These are phyloP conservation scores for Vaccinium vitisidaea DNA, from an alignment of 148 eudicot species.

Conservation along the genomic window DNA sequence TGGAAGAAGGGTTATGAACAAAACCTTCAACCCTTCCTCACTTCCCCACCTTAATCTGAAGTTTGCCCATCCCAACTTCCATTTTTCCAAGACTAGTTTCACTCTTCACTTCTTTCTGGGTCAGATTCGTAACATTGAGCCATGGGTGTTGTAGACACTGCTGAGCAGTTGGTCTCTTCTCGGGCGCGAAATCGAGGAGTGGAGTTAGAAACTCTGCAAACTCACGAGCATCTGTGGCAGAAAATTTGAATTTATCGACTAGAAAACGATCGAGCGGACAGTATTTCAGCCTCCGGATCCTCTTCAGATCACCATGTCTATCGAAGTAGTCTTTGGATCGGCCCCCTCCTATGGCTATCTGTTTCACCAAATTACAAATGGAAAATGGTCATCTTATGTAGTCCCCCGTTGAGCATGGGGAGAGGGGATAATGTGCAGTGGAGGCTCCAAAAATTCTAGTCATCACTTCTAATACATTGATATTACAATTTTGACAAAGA, in stretches of 20 bases:
- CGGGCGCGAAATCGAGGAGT: slow-evolving; percentile 79
- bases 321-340: slow-evolving; percentile 89
- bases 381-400: slow-evolving; percentile 6
- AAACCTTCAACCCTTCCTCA: slow-evolving; percentile 20
- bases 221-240: slow-evolving; percentile 63
- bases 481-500: not conserved
- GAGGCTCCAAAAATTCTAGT: not conserved
- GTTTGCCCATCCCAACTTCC: slow-evolving; percentile 43
- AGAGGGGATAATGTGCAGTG: not conserved
- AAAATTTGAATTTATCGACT: slow-evolving; percentile 60
- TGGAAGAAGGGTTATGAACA: slow-evolving; percentile 13
- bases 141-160: slow-evolving; percentile 87
- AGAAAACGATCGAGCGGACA: slow-evolving; percentile 67
- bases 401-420: not conserved
- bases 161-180: slow-evolving; percentile 88
- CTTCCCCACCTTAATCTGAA: slow-evolving; percentile 44
- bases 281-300: slow-evolving; percentile 86
- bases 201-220: slow-evolving; percentile 79
- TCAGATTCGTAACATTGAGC: slow-evolving; percentile 43
- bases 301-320: slow-evolving; percentile 84
- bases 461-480: not conserved
- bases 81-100: slow-evolving; percentile 37
- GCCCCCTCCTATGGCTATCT: slow-evolving; percentile 78
- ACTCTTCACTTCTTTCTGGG: slow-evolving; percentile 29
- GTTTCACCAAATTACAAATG: slow-evolving; percentile 23